Evolutionary conservation across 306 rosid species (phyloP).

Genomic region (Crotalaria pallida): DNA sequence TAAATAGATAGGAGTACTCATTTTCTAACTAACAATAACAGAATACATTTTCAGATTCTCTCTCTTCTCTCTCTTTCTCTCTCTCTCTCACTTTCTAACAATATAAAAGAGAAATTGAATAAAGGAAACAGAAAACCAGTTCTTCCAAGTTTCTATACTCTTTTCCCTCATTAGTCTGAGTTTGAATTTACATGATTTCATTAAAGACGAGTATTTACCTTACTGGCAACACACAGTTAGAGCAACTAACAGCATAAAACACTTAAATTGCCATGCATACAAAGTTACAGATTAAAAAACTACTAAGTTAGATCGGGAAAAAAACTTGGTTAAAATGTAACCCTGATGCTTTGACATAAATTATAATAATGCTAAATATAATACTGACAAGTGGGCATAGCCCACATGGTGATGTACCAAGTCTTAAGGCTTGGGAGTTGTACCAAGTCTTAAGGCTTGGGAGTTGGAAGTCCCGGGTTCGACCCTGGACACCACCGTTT

Average conservation of each 20-base stretch:
- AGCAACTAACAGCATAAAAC: neutral
- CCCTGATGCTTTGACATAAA: neutral
- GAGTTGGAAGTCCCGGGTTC: too few species aligned
- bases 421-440: too few species aligned
- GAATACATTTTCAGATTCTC: too few species aligned
- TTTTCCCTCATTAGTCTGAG: neutral
- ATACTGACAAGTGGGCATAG: too few species aligned
- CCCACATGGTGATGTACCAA: too few species aligned
- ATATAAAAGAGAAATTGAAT: neutral
- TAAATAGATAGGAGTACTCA: too few species aligned
- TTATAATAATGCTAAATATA: slow-evolving; percentile 9
- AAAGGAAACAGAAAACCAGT: neutral
- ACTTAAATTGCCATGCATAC: neutral
- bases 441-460: too few species aligned
- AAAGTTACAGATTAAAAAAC: neutral
- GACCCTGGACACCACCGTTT: too few species aligned
- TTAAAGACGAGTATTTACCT: neutral
- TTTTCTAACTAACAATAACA: too few species aligned
- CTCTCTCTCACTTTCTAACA: too few species aligned
- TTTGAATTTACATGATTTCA: neutral
- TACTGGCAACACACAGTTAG: neutral
- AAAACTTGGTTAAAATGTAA: neutral
- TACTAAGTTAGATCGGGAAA: neutral
- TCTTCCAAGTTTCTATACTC: neutral
- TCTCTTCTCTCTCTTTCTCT: too few species aligned